Evolutionary conservation across 805 yeast species (phyloP), one percentile per base, ranked within the genome.

Genomic region (Saturnispora galanensis): DNA sequence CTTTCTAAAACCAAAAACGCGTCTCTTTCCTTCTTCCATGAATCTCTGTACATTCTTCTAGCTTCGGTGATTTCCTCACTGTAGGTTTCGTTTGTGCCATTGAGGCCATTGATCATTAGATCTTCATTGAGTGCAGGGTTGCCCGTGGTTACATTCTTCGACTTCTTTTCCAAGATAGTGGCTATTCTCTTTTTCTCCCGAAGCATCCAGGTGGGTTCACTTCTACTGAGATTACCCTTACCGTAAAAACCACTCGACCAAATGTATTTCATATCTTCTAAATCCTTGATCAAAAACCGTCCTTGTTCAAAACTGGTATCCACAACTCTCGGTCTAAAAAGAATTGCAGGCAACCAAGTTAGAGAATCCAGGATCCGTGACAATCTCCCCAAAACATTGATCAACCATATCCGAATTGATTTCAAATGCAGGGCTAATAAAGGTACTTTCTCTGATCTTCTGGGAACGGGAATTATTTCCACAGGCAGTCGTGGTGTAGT

Each of bases 241-340:
- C 98, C 98, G 58, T 87, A 93, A 57, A 88, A 93, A 1, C 98
- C 98, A 52, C 73, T 73, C 13, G 69, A 63, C 97, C 97, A 93
- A 2, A 93, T 64, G 34, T 62, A 62, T 16, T 55, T 52, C 77
- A 81, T 80, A 30, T 71, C 78, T 0, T 56, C 50, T 1, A 60
- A 62, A 37, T 68, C 67, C 2, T 50, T 51, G 4, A 83, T 73
- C 35, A 62, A 65, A 51, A 74, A 75, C 2, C 33, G 33, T 5
- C 10, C 15, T 41, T 31, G 15, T 30, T 12, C 6, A 30, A 17
- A 21, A 15, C 41, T 15, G 33, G 41, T 29, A 26, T 38, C 10
- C 8, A 8, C n/a, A 16, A 21, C 26, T 21, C 26, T 38, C 13
- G 12, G 10, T 8, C 33, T 33, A n/a, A 28, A 10, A 12, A 38